phyloP scores from a whole-genome alignment of 257 asterid species.

The Solanum etuberosum region DNA sequence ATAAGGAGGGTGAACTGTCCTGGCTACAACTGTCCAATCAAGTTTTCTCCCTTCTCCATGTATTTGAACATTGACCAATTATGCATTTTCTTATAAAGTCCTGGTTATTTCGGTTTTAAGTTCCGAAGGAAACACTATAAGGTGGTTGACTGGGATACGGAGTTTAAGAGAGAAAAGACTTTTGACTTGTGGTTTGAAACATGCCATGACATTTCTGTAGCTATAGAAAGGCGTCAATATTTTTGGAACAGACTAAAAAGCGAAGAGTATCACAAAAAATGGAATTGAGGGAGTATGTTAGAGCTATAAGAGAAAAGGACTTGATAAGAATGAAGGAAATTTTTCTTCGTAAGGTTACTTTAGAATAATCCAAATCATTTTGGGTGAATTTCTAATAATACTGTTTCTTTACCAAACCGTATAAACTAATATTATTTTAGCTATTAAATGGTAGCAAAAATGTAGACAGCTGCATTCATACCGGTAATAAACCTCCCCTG shows the following conservation, averaged over 20 bases:
- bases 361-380: not conserved
- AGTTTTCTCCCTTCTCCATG: not conserved
- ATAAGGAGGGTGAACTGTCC: not conserved
- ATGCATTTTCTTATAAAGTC: not conserved
- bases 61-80: not conserved
- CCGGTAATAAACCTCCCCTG: constrained; percentile 95
- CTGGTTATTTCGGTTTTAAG: not conserved
- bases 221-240: not conserved
- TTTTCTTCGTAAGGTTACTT: not conserved
- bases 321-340: not conserved
- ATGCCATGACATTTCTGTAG: not conserved
- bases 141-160: not conserved
- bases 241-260: not conserved
- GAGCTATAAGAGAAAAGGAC: not conserved
- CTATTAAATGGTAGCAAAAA: not conserved
- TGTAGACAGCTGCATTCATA: constrained; percentile 1
- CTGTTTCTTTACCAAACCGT: not conserved
- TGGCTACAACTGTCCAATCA: not conserved
- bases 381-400: not conserved
- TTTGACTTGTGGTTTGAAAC: not conserved
- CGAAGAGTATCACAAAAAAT: not conserved
- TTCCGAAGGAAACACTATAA: not conserved
- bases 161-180: not conserved
- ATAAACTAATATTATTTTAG: not conserved
- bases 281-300: not conserved